Conservation (phyloP, 2,329 filamentous ascomycete genomes). For the Aureobasidium lini region DNA sequence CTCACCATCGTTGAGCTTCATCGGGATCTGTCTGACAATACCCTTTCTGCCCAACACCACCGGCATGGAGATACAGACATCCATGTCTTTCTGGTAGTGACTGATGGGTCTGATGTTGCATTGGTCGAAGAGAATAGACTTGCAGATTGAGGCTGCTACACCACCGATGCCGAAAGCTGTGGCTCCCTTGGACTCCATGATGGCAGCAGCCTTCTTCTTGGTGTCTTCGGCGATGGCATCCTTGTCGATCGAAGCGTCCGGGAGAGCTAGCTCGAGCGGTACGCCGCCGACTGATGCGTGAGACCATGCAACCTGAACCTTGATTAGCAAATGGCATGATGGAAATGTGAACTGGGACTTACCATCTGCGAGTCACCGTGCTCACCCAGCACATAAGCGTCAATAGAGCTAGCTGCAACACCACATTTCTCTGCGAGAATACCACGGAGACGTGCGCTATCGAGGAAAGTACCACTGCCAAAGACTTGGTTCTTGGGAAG, state of each 20-base stretch:
- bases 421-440: slow-evolving; percentile 34
- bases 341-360: not conserved
- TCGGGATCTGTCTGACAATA: slow-evolving; percentile 33
- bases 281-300: slow-evolving; percentile 36
- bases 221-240: slow-evolving; percentile 37
- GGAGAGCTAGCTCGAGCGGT: slow-evolving; percentile 28
- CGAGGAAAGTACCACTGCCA: slow-evolving; percentile 48
- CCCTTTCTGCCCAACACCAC: slow-evolving; percentile 43
- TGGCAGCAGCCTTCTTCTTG: slow-evolving; percentile 39
- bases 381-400: slow-evolving; percentile 42
- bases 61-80: slow-evolving; percentile 45
- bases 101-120: slow-evolving; percentile 42
- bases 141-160: slow-evolving; percentile 42
- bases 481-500: slow-evolving; percentile 44
- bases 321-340: not conserved
- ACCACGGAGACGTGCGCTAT: slow-evolving; percentile 43
- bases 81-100: slow-evolving; percentile 41
- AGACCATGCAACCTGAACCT: slow-evolving; percentile 36
- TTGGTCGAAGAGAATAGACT: slow-evolving; percentile 43
- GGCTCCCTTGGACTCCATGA: slow-evolving; percentile 44
- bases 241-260: slow-evolving; percentile 25
- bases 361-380: slow-evolving; percentile 44
- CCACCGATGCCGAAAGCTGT: slow-evolving; percentile 46
- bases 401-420: slow-evolving; percentile 32
- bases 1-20: slow-evolving; percentile 30